phyloP scores from a whole-genome alignment of 2,329 filamentous ascomycete genomes.

The Colletotrichum cuscutae region DNA sequence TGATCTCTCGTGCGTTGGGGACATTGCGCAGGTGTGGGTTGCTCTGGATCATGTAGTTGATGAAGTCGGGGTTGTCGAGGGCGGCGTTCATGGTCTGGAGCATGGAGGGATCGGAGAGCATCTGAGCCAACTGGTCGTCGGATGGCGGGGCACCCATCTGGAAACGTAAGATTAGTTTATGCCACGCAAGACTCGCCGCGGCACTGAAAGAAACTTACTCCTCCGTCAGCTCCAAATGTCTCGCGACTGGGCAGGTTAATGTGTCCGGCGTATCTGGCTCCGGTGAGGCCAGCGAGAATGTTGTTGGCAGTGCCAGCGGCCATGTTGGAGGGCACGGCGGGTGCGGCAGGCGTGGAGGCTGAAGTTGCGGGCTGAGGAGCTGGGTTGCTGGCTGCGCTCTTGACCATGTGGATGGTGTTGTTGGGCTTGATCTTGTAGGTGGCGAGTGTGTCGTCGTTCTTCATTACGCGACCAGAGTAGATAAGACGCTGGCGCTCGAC shows the following conservation, averaged over 20 bases:
- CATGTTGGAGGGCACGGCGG: conserved; percentile 79
- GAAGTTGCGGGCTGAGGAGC: conserved; percentile 54
- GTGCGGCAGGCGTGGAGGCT: conserved; percentile 58
- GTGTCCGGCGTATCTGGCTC: conserved; percentile 92
- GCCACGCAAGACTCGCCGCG: not conserved
- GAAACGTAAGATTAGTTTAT: conserved; percentile 37
- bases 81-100: conserved; percentile 92
- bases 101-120: conserved; percentile 90
- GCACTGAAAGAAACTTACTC: conserved; percentile 68
- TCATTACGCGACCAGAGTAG: conserved; percentile 96
- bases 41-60: conserved; percentile 93
- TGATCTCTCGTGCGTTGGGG: conserved; percentile 82
- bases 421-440: conserved; percentile 96
- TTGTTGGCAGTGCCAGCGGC: conserved; percentile 88
- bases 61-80: conserved; percentile 91
- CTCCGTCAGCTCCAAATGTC: conserved; percentile 93
- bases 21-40: conserved; percentile 84
- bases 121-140: conserved; percentile 82
- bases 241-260: conserved; percentile 87
- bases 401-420: conserved; percentile 96
- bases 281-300: conserved; percentile 88
- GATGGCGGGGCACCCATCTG: conserved; percentile 91
- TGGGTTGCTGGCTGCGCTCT: conserved; percentile 90
- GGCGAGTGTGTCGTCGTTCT: conserved; percentile 87
- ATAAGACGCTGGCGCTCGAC: conserved; percentile 92